Percentiles rank a stretch among this genome's conserved stretches.
Conservation (phyloP, 2,329 filamentous ascomycete species). For the Penicillium sp. region DNA sequence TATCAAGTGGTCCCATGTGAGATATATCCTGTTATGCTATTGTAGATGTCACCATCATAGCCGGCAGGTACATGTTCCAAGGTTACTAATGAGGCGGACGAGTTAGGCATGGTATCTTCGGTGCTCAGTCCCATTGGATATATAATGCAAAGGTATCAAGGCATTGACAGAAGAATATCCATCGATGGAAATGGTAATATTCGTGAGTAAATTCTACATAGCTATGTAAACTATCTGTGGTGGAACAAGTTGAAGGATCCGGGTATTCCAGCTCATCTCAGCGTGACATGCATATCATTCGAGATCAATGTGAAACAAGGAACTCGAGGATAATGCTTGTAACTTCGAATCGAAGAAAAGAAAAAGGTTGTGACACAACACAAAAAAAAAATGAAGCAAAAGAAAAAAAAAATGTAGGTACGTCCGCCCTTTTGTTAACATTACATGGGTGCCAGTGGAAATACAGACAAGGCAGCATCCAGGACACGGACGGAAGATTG, state of each 20-base stretch:
- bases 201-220: slow-evolving; percentile 3
- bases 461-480: not conserved
- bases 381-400: not conserved
- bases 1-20: too few species aligned
- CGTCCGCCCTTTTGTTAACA: not conserved
- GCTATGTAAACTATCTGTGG: slow-evolving; percentile 6
- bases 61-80: not conserved
- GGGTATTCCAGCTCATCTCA: slow-evolving; percentile 16
- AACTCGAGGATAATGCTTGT: slow-evolving; percentile 3
- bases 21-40: not conserved
- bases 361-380: not conserved
- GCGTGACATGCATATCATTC: slow-evolving; percentile 5
- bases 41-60: not conserved
- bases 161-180: not conserved
- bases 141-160: not conserved
- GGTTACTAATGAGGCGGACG: too few species aligned
- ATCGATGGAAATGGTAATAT: not conserved
- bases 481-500: slow-evolving; percentile 10
- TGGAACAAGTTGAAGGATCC: slow-evolving; percentile 8
- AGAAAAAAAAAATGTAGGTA: not conserved
- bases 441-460: slow-evolving; percentile 1
- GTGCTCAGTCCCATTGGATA: too few species aligned
- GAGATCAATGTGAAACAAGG: slow-evolving; percentile 5
- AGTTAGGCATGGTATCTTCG: not conserved
- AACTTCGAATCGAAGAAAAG: not conserved